A percentile compares a stretch with the other conserved stretches of the same genome.
These are phyloP conservation scores for Penicillium psychrofluorescens DNA, from an alignment of 495 filamentous ascomycete species.

Conservation along the genomic window DNA sequence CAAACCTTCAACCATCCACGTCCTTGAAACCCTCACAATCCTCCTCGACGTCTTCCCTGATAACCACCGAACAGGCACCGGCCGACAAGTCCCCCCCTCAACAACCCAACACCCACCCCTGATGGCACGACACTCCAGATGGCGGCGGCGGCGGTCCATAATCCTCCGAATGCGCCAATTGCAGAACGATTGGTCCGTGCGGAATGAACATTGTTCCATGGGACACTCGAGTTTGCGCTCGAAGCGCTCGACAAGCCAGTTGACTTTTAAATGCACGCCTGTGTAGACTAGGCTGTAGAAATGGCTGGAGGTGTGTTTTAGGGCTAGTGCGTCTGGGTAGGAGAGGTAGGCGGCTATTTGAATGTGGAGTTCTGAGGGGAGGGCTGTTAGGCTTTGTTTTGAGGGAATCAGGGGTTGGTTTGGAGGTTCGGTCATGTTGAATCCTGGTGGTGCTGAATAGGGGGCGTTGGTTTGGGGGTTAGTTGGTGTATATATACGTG, in stretches of 20 bases:
- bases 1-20: slow-evolving; percentile 25
- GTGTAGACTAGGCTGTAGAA: slow-evolving; percentile 61
- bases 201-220: slow-evolving; percentile 41
- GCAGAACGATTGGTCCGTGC: slow-evolving; percentile 38
- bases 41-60: slow-evolving; percentile 13
- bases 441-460: too few species aligned
- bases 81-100: slow-evolving; percentile 27
- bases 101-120: slow-evolving; percentile 30
- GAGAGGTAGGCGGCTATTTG: slow-evolving; percentile 75
- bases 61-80: slow-evolving; percentile 25
- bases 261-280: slow-evolving; percentile 55
- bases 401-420: not conserved
- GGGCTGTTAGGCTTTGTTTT: slow-evolving; percentile 20
- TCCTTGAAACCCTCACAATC: slow-evolving; percentile 2
- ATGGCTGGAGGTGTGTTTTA: slow-evolving; percentile 57
- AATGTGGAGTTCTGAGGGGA: slow-evolving; percentile 61
- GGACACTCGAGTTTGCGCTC: slow-evolving; percentile 38
- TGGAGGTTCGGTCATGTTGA: too few species aligned
- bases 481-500: not conserved
- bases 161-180: slow-evolving; percentile 31
- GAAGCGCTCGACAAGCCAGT: slow-evolving; percentile 58
- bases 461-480: too few species aligned
- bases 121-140: slow-evolving; percentile 28
- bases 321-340: slow-evolving; percentile 62
- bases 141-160: slow-evolving; percentile 35